Evolutionary conservation across 805 yeast genomes (phyloP).

Genomic region (Candida ipomoeae): DNA sequence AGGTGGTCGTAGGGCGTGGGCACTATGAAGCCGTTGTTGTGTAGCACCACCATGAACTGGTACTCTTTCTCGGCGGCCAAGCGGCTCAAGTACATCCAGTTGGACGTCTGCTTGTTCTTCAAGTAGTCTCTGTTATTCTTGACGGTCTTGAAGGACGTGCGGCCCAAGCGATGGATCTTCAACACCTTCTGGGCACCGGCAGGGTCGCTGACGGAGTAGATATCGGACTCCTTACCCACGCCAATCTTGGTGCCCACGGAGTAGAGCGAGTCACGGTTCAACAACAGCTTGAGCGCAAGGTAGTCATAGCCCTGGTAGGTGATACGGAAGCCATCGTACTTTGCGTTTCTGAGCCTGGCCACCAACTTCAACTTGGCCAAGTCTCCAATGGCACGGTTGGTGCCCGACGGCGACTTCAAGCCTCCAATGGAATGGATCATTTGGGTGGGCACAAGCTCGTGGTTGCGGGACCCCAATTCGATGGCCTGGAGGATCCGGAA

Average conservation of each 20-base stretch:
- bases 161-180: slow-evolving; percentile 89
- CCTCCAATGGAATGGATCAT: slow-evolving; percentile 80
- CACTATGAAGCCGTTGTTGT: slow-evolving; percentile 73
- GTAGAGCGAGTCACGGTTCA: slow-evolving; percentile 66
- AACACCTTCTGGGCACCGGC: slow-evolving; percentile 64
- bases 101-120: slow-evolving; percentile 64
- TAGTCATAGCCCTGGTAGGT: slow-evolving; percentile 91
- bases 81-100: slow-evolving; percentile 90
- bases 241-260: slow-evolving; percentile 87
- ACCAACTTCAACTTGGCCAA: slow-evolving; percentile 82
- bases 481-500: slow-evolving; percentile 85
- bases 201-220: slow-evolving; percentile 72
- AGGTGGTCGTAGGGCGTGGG: slow-evolving; percentile 88
- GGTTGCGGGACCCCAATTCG: slow-evolving; percentile 87
- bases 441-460: slow-evolving; percentile 88
- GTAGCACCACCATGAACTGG: slow-evolving; percentile 75
- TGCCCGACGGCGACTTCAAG: slow-evolving; percentile 67
- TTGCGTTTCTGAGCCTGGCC: slow-evolving; percentile 78
- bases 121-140: slow-evolving; percentile 92
- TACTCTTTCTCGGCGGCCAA: slow-evolving; percentile 92
- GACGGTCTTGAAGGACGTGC: slow-evolving; percentile 89
- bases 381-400: slow-evolving; percentile 75
- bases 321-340: slow-evolving; percentile 89
- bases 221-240: slow-evolving; percentile 97
- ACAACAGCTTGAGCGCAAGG: slow-evolving; percentile 80